Evolutionary conservation across 441 rosid genomes (phyloP).

Genomic region (Pelargonium fulgidum): DNA sequence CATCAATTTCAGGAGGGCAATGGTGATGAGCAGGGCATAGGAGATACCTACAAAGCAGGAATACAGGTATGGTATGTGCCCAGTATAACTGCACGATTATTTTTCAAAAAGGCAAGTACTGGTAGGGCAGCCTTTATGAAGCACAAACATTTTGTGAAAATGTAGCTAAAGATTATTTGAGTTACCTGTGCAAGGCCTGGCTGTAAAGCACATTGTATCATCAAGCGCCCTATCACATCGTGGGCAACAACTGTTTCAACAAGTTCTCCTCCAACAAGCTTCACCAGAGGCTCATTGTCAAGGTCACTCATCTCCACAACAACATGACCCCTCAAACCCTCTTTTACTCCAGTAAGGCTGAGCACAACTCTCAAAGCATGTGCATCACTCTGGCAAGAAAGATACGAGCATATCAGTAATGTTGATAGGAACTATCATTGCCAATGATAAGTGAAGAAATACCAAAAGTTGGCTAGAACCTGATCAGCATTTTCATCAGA

Average conservation of each 20-base stretch:
- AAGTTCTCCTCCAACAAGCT: constrained; percentile 94
- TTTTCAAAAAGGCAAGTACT: no score
- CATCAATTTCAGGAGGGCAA: neutral
- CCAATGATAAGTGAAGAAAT: constrained; percentile 6
- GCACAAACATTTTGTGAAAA: neutral
- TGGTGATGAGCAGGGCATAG: neutral
- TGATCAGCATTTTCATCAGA: constrained; percentile 93
- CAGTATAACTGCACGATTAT: no score
- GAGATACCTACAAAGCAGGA: neutral
- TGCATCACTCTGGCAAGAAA: constrained; percentile 69
- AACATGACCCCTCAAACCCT: constrained; percentile 80
- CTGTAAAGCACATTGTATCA: constrained; percentile 91
- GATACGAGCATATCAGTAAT: constrained; percentile 16
- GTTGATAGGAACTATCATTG: constrained; percentile 13
- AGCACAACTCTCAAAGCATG: constrained; percentile 89
- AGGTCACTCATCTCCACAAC: constrained; percentile 95
- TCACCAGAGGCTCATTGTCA: constrained; percentile 90
- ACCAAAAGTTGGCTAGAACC: constrained; percentile 38
- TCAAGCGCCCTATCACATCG: constrained; percentile 90
- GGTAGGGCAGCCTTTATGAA: no score
- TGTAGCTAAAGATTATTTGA: constrained; percentile 12
- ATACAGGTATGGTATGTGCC: no score
- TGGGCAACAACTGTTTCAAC: constrained; percentile 93
- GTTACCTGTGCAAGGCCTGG: constrained; percentile 91
- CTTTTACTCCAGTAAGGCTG: constrained; percentile 80